These are phyloP conservation scores for Phoenix dactylifera DNA, from an alignment of 176 grass and related monocot genomes.

Conservation along the genomic window DNA sequence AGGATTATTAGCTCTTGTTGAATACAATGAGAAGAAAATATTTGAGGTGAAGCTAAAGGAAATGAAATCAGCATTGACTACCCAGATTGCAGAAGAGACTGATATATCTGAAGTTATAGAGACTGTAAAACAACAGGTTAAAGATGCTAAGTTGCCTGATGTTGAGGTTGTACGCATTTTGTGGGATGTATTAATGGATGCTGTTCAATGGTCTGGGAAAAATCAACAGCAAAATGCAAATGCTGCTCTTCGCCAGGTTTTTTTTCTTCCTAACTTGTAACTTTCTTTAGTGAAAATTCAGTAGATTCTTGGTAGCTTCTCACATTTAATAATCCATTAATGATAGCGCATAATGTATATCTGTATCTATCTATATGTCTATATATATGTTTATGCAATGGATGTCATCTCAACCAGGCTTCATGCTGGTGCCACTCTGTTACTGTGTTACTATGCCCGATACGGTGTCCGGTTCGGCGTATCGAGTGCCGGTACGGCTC, in stretches of 20 bases:
- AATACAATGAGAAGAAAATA: slow-evolving; percentile 96
- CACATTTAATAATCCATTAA: no score
- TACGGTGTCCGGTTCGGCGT: no score
- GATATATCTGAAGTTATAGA: slow-evolving; percentile 87
- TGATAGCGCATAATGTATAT: no score
- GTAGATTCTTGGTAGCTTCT: no score
- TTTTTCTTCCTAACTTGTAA: no score
- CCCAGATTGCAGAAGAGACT: slow-evolving; percentile 67
- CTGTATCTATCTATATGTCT: no score
- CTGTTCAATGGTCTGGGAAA: slow-evolving; percentile 98
- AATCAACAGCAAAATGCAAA: slow-evolving; percentile 98
- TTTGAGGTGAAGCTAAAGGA: slow-evolving; percentile 95
- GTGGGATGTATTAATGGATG: slow-evolving; percentile 93
- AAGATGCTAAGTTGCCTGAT: slow-evolving; percentile 91
- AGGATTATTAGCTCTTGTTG: slow-evolving; percentile 73
- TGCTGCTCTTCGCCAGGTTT: slow-evolving; percentile 80
- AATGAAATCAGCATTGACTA: slow-evolving; percentile 71
- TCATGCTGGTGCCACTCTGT: no score
- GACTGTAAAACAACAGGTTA: slow-evolving; percentile 74
- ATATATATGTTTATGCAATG: no score
- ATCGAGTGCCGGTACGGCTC: no score
- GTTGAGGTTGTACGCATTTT: slow-evolving; percentile 57
- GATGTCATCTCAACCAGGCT: no score
- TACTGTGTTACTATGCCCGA: no score
- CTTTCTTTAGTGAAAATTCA: no score